Evolutionary conservation across 345 rosid genomes (phyloP), one percentile per base, ranked within the genome.

Genomic region (thale cress (Arabidopsis thaliana)): DNA sequence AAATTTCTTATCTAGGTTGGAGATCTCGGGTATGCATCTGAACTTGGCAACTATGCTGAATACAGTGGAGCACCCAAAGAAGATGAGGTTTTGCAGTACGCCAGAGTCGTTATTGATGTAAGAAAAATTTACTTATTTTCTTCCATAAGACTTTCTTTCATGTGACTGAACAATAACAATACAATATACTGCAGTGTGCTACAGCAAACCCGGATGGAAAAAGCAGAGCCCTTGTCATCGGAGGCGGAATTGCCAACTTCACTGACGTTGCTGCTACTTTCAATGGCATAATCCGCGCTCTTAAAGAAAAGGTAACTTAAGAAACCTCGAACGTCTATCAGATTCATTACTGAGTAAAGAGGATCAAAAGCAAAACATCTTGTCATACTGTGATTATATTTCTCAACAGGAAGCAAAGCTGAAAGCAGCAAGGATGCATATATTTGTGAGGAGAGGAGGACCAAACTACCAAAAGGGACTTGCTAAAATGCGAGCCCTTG

Each of bases 241-340:
- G 99, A 70, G 97, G 97, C 69, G 99, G 97, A 76, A 92, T 92
- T n/a, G 97, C 99, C 12, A 95, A 95, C 88, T 92, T 95, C 79
- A 95, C 97, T 2, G 97, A 94, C 66, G 97, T 92, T 59, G 97
- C 97, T 67, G 93, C 99, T 69, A 92, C 99, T 56, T 95, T 95
- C 78, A 95, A 85, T 53, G 97, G 97, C 79, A 92, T 94, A 48
- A 94, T 94, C 79, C 87, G 91, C 9, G 93, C 98, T 66, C 79
- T 90, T 76, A 91, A 84, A 82, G 98, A 94, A 80, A 95, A 95
- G 96, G 99, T 89, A 12, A 49, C 22, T 44, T 32, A 55, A 44
- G 88, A 82, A 90, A 91, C 64, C 62, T 49, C 52, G 61, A 72
- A 51, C 60, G 24, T 20, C n/a, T 60, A 23, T 50, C 1, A 60